Evolutionary conservation across 2,329 filamentous ascomycete genomes (phyloP), one percentile per base, ranked within the genome.

Genomic region (Didymellaceae sp.): DNA sequence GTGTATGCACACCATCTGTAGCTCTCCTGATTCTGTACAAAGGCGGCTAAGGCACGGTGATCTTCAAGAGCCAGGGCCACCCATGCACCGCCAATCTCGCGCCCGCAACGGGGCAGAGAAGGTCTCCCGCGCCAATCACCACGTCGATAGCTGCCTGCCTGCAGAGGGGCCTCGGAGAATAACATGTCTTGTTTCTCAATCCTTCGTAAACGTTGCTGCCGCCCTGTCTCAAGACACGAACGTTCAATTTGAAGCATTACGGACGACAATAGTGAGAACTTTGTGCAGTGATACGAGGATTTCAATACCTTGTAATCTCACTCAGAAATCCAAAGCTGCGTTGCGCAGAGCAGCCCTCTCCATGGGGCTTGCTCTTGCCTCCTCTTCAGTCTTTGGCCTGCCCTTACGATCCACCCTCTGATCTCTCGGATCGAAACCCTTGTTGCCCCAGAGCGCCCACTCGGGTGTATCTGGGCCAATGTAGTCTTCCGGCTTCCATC

Each of bases 381-480:
- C 55, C 7, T 45, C 46, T 11, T 61, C 60, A 7, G 14, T 49
- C 62, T 71, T 76, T 5, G 65, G 60, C 1, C 83, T 86, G 2
- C 92, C 91, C 76, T 96, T 97, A 61, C 88, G 83, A 72, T 93
- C 89, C 7, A 97, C 91, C 57, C 93, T 82, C 72, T 89, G 84
- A 74, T 97, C 94, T 39, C 89, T 82, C 0, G 93, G 93, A 75
- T 97, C 91, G 71, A 97, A 97, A 0, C 93, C 94, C 2, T 93
- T 93, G 59, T 92, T 90, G 0, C 93, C 94, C 91, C 91, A 97
- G 14, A 88, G 85, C 8, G 93, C 93, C 94, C 93, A 97, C 69
- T 96, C 91, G 1, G 91, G 90, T 28, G 91, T 97, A 60, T 88
- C 82, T 31, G 80, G 81, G 4, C 87, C 89, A 79, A 96, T 89